Evolutionary conservation across 1,284 basidiomycete species (phyloP).

Genomic region (Melanopsichium pennsylvanicum): DNA sequence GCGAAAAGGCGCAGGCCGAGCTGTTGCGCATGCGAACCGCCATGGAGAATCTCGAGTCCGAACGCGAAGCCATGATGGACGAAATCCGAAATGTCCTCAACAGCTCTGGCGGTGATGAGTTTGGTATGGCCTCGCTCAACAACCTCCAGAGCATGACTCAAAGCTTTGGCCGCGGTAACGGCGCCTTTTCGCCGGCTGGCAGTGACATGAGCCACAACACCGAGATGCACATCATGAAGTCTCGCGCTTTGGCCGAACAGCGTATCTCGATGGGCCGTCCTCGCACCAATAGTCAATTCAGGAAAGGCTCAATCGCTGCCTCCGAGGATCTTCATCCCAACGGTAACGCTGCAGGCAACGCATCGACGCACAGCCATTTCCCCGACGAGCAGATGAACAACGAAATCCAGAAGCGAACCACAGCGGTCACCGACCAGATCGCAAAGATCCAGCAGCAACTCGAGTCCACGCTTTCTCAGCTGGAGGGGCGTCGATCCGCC

Average conservation of each 20-base stretch:
- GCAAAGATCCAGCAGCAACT: slow-evolving; percentile 60
- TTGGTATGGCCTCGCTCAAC: slow-evolving; percentile 41
- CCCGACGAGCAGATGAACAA: slow-evolving; percentile 62
- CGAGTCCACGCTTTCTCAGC: slow-evolving; percentile 55
- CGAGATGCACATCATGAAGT: slow-evolving; percentile 52
- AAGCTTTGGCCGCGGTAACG: slow-evolving; percentile 17
- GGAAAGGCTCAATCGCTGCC: slow-evolving; percentile 10
- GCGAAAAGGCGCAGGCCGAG: slow-evolving; percentile 55
- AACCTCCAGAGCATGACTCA: slow-evolving; percentile 44
- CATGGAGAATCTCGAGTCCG: slow-evolving; percentile 53
- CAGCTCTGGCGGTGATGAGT: slow-evolving; percentile 34
- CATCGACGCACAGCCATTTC: slow-evolving; percentile 47
- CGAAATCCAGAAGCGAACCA: slow-evolving; percentile 59
- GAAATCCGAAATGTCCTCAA: slow-evolving; percentile 59
- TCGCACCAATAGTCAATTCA: slow-evolving; percentile 7
- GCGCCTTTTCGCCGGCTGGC: slow-evolving; percentile 21
- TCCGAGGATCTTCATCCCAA: slow-evolving; percentile 11
- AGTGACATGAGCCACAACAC: slow-evolving; percentile 46
- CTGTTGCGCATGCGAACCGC: slow-evolving; percentile 53
- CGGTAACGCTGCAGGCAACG: slow-evolving; percentile 6
- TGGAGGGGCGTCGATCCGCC: slow-evolving; percentile 53
- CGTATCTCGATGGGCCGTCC: slow-evolving; percentile 50
- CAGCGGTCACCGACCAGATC: slow-evolving; percentile 59
- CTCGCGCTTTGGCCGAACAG: slow-evolving; percentile 56
- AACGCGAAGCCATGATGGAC: slow-evolving; percentile 62